Evolutionary conservation across 2,329 filamentous ascomycete genomes (phyloP), one percentile per base, ranked within the genome.

Genomic region (Zasmidium angulare): DNA sequence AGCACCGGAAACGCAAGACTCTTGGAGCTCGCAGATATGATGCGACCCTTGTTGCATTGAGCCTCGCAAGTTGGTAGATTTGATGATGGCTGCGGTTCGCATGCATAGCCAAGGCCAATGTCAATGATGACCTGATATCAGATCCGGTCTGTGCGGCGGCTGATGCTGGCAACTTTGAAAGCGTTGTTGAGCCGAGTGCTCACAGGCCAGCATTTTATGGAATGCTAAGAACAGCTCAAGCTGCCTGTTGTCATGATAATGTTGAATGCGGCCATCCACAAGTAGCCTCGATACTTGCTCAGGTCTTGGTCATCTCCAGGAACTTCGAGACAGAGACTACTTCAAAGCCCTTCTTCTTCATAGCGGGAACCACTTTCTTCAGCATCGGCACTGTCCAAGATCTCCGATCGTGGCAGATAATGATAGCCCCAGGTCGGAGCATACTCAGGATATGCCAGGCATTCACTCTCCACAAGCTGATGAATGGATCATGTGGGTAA

Each of bases 401-500:
- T 69, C 92, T 81, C 65, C 91, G 75, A 77, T 96, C 92, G 77
- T 96, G 92, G 71, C 91, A 93, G 53, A 96, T 88, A 62, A 96
- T 87, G 58, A 96, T 88, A 24, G 84, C 87, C 0, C 92, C 92
- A 0, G 89, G 87, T 50, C 84, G 79, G 36, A 89, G 79, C 88
- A 92, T 91, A 76, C 89, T 91, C 66, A 96, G 74, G 2, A 96
- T 84, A 77, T 96, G 91, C 65, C 79, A 81, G 7, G 90, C 88
- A 75, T 96, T 96, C 54, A 92, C 66, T 63, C 79, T 77, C 66
- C 85, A 82, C 69, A 84, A 87, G 10, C 80, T 79, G 59, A 96
- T 88, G 79, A 96, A 91, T n/a, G 92, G 87, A 76, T 96, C 92
- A 77, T 96, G 91, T 3, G 92, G 92, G 75, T 96, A 96, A 46